These are phyloP conservation scores for Suhomyces pyralidae DNA, from an alignment of 805 yeast genomes.

Conservation along the genomic window DNA sequence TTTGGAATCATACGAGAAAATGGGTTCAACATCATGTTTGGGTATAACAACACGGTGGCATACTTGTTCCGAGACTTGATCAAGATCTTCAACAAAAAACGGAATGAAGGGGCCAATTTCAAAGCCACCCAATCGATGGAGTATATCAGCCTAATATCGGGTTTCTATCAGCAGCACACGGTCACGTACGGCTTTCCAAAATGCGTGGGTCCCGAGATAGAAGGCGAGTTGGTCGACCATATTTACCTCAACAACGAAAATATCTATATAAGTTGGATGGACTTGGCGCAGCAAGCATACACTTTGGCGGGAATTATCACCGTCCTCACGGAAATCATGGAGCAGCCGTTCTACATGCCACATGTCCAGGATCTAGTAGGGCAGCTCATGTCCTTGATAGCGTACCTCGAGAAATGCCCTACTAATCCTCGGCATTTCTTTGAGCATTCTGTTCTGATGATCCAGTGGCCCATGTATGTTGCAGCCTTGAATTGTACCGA, in stretches of 20 bases:
- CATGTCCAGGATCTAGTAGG: conserved; percentile 33
- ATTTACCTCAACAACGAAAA: conserved; percentile 7
- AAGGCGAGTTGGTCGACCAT: conserved; percentile 18
- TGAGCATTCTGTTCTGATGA: conserved; percentile 41
- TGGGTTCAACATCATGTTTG: conserved; percentile 50
- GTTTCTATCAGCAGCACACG: conserved; percentile 27
- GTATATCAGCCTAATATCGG: conserved; percentile 25
- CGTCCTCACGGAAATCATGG: conserved; percentile 34
- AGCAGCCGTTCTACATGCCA: conserved; percentile 26
- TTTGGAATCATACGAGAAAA: conserved; percentile 42
- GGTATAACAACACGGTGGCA: conserved; percentile 43
- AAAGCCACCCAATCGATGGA: conserved; percentile 19
- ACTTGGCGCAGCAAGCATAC: conserved; percentile 48
- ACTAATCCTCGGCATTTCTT: conserved; percentile 17
- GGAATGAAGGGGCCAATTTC: conserved; percentile 14
- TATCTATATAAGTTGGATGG: conserved; percentile 49
- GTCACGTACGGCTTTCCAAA: conserved; percentile 26
- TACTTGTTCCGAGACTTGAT: conserved; percentile 38
- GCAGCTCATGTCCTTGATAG: conserved; percentile 21
- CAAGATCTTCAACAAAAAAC: conserved; percentile 28
- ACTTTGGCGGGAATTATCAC: conserved; percentile 34
- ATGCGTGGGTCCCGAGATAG: conserved; percentile 26
- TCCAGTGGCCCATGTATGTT: conserved; percentile 54
- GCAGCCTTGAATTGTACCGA: conserved; percentile 46
- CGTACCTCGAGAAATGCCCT: conserved; percentile 19